Evolutionary conservation across 139 green algal species (phyloP).

Genomic region (Tetradesmus obliquus): DNA sequence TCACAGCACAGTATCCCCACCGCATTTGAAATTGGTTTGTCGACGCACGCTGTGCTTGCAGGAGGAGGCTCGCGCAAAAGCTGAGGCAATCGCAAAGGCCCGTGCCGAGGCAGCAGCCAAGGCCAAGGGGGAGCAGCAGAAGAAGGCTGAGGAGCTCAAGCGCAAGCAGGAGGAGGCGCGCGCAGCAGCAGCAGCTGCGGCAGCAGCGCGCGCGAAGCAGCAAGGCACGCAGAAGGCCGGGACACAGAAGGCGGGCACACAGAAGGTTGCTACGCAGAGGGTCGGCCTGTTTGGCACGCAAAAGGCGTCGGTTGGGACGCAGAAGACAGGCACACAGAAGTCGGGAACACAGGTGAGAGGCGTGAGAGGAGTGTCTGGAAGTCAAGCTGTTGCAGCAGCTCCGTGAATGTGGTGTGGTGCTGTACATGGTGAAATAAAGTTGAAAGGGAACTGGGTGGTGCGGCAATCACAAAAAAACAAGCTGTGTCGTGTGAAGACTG

Average conservation of each 20-base stretch:
- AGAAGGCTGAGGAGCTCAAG: conserved; percentile 13
- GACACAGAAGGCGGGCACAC: neutral
- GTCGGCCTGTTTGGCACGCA: neutral
- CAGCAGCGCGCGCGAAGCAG: conserved; percentile 9
- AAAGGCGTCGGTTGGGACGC: neutral
- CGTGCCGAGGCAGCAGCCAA: conserved; percentile 8
- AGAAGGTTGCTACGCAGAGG: conserved; percentile 14
- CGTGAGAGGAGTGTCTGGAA: too few species aligned
- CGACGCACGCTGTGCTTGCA: neutral
- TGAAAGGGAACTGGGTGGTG: neutral
- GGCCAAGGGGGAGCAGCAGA: conserved; percentile 15
- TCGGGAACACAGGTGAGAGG: neutral
- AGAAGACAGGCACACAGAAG: conserved; percentile 2
- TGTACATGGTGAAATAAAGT: neutral
- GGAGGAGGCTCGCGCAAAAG: conserved; percentile 38
- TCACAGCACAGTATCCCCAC: too few species aligned
- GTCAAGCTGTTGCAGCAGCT: neutral
- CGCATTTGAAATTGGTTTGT: neutral
- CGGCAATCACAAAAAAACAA: neutral
- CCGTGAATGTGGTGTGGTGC: neutral
- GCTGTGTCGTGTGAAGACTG: too few species aligned
- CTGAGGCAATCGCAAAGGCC: conserved; percentile 2
- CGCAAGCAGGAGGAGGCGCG: conserved; percentile 31
- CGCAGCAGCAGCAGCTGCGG: conserved; percentile 12
- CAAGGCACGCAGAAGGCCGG: neutral